These are phyloP conservation scores for Panus rudis DNA, from an alignment of 768 basidiomycete genomes.

Conservation along the genomic window DNA sequence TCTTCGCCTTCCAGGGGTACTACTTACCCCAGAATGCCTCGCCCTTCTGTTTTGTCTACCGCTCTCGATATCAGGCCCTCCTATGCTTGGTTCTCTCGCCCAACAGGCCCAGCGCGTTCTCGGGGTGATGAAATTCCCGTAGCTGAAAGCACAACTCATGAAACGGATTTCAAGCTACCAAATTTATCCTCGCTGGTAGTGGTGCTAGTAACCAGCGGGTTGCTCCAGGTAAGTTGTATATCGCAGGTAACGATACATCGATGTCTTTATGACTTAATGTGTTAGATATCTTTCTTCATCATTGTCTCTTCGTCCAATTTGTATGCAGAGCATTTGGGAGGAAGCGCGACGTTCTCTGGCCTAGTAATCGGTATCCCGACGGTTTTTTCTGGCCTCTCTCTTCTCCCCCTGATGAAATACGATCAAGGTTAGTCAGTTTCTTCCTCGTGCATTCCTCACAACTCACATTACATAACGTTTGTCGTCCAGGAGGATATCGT, in stretches of 20 bases:
- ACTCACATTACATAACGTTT: background rate
- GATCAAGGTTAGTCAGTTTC: constrained; percentile 41
- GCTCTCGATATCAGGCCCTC: too few relatives aligned
- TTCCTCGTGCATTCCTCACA: background rate
- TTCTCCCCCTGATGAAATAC: constrained; percentile 47
- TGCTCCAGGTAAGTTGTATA: constrained; percentile 36
- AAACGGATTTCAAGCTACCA: constrained; percentile 47
- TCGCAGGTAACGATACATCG: background rate
- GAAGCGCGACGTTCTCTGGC: constrained; percentile 64
- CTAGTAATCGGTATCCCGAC: constrained; percentile 64
- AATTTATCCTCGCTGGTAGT: constrained; percentile 38
- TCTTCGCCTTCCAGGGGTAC: too few relatives aligned
- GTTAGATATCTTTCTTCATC: constrained; percentile 60
- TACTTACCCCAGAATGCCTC: too few relatives aligned
- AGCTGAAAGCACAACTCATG: too few relatives aligned
- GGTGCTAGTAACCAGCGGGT: constrained; percentile 34
- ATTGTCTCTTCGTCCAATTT: constrained; percentile 59
- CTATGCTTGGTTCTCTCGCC: too few relatives aligned
- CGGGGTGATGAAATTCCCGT: too few relatives aligned
- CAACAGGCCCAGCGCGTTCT: too few relatives aligned
- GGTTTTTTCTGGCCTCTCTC: constrained; percentile 48
- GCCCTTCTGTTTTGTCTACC: too few relatives aligned
- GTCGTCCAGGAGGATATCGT: constrained; percentile 42
- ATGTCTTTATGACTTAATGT: too few relatives aligned
- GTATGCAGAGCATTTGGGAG: constrained; percentile 57